phyloP scores from a whole-genome alignment of 306 rosid genomes.

The Herpetospermum pedunculosum region DNA sequence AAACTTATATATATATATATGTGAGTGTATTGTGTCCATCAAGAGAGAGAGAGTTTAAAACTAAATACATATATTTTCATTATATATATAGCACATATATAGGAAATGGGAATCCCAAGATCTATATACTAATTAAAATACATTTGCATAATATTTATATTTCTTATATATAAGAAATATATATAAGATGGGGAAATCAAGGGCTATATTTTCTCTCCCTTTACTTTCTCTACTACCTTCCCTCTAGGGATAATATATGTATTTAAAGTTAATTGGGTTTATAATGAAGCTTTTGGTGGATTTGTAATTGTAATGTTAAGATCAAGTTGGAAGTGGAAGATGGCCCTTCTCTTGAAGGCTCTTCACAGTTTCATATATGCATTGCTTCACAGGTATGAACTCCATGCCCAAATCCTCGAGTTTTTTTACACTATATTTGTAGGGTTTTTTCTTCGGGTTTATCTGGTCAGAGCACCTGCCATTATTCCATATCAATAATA shows the following conservation, averaged over 20 bases:
- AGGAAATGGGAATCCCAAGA: neutral
- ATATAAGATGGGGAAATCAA: neutral
- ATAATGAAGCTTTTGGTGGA: neutral
- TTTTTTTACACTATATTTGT: constrained; percentile 58
- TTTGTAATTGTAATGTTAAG: neutral
- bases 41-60: too few species aligned
- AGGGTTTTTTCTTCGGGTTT: constrained; percentile 64
- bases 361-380: constrained; percentile 76
- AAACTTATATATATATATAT: too few species aligned
- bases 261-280: neutral
- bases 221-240: neutral
- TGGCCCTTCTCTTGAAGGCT: constrained; percentile 78
- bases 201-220: neutral
- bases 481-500: neutral
- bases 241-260: neutral
- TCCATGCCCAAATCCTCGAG: constrained; percentile 63
- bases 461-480: constrained; percentile 69
- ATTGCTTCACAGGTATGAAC: constrained; percentile 58
- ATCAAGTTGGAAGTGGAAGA: constrained; percentile 35
- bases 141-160: neutral
- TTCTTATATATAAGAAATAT: neutral
- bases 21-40: too few species aligned
- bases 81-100: neutral
- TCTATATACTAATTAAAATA: neutral
- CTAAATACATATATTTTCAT: too few species aligned